Conservation (phyloP, 495 filamentous ascomycete genomes). For the Penicillium paxilli region DNA sequence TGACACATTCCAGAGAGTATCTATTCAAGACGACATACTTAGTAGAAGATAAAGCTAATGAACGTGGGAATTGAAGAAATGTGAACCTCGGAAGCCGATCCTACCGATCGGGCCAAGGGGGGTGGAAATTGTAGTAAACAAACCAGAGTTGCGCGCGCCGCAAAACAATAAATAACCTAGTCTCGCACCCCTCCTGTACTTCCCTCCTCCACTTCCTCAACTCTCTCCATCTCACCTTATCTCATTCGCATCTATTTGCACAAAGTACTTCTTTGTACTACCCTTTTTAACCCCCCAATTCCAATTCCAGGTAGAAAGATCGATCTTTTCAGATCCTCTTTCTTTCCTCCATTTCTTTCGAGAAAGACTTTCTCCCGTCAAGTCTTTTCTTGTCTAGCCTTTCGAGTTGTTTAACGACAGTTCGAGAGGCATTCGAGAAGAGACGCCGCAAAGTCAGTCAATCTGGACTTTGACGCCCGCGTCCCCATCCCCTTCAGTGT, state of each 20-base stretch:
- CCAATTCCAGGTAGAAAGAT: slow-evolving; percentile 27
- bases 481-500: slow-evolving; percentile 99
- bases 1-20: slow-evolving; percentile 7
- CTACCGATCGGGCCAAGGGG: slow-evolving; percentile 16
- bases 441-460: slow-evolving; percentile 82
- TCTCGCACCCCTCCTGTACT: not conserved
- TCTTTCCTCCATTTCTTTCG: slow-evolving; percentile 18
- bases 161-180: slow-evolving; percentile 20
- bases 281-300: slow-evolving; percentile 18
- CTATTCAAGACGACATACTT: not conserved
- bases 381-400: slow-evolving; percentile 92
- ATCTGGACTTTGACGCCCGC: slow-evolving; percentile 99
- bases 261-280: too few relatives aligned
- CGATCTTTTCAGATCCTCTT: slow-evolving; percentile 21
- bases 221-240: slow-evolving; percentile 8
- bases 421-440: slow-evolving; percentile 95
- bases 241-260: slow-evolving; percentile 15
- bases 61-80: not conserved
- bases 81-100: slow-evolving; percentile 19
- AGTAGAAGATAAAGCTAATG: not conserved
- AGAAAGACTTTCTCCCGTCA: slow-evolving; percentile 47
- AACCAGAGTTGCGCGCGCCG: slow-evolving; percentile 7
- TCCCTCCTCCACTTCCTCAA: slow-evolving; percentile 2
- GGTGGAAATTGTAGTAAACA: slow-evolving; percentile 23
- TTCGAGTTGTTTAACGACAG: slow-evolving; percentile 71